Evolutionary conservation across 441 rosid genomes (phyloP).

Genomic region (Heliophila coronopifolia): DNA sequence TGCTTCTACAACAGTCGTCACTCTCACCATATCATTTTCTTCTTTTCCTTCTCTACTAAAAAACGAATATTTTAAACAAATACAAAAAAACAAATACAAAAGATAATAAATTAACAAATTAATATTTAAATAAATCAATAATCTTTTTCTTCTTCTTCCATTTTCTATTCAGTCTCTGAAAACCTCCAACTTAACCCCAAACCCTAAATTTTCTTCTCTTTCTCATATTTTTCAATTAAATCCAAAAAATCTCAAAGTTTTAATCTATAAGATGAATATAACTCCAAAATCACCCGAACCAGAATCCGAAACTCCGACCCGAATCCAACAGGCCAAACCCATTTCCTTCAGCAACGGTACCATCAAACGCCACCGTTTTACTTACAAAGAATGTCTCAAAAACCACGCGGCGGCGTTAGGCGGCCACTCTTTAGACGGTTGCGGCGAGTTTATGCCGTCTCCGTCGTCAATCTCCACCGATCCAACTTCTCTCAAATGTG

Average conservation of each 20-base stretch:
- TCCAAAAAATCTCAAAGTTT: neutral
- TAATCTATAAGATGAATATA: slow-evolving; percentile 43
- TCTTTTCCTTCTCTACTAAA: too few relatives aligned
- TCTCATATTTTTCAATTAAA: neutral
- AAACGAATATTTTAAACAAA: too few relatives aligned
- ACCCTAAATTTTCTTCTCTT: too few relatives aligned
- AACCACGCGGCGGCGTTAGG: slow-evolving; percentile 92
- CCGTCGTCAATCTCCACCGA: slow-evolving; percentile 69
- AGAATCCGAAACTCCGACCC: slow-evolving; percentile 45
- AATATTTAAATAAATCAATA: too few relatives aligned
- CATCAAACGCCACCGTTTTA: slow-evolving; percentile 63
- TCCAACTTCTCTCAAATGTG: slow-evolving; percentile 76
- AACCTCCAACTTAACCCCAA: too few relatives aligned
- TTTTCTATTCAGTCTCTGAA: too few relatives aligned
- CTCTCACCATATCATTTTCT: too few relatives aligned
- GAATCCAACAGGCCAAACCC: slow-evolving; percentile 57
- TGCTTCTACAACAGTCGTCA: too few relatives aligned
- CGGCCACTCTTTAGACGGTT: slow-evolving; percentile 75
- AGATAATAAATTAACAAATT: too few relatives aligned
- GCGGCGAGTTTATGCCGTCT: slow-evolving; percentile 97
- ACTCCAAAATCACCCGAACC: slow-evolving; percentile 36
- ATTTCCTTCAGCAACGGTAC: slow-evolving; percentile 58
- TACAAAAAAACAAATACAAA: too few relatives aligned
- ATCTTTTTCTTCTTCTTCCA: too few relatives aligned
- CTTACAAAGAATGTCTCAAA: slow-evolving; percentile 77